Percentiles rank a stretch among this genome's conserved stretches.
Conservation (phyloP, 2,329 filamentous ascomycete species). For the Phaeosphaeriaceae sp. region DNA sequence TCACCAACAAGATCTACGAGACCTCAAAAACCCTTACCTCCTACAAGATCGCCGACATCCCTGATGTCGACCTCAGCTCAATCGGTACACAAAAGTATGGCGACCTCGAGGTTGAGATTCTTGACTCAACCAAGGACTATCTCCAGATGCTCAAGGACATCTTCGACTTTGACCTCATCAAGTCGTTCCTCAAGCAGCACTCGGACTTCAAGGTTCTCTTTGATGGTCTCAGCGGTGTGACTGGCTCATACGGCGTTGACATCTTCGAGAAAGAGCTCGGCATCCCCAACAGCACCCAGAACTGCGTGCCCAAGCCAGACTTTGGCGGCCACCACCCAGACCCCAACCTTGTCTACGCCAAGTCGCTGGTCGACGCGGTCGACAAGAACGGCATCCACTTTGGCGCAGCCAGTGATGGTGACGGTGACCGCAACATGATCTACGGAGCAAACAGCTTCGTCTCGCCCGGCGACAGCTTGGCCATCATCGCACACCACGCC, state of each 20-base stretch:
- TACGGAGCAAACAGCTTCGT: conserved; percentile 97
- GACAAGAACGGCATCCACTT: conserved; percentile 93
- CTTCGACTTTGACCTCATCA: conserved; percentile 97
- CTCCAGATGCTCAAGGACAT: conserved; percentile 96
- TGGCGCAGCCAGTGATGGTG: conserved; percentile 93
- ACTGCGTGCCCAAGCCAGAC: conserved; percentile 90
- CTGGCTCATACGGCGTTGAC: conserved; percentile 90
- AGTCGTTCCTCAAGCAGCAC: conserved; percentile 86
- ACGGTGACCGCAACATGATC: conserved; percentile 99
- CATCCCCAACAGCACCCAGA: conserved; percentile 81
- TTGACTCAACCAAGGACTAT: conserved; percentile 93
- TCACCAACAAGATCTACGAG: conserved; percentile 98
- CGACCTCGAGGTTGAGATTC: conserved; percentile 88
- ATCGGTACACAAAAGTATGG: conserved; percentile 88
- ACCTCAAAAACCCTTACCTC: conserved; percentile 86
- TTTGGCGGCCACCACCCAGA: conserved; percentile 98
- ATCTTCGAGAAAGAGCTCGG: conserved; percentile 96
- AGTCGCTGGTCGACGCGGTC: conserved; percentile 91
- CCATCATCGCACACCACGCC: conserved; percentile 97
- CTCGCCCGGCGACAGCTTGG: conserved; percentile 94
- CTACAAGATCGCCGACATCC: conserved; percentile 90
- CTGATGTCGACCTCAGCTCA: conserved; percentile 81
- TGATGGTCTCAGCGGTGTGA: conserved; percentile 92
- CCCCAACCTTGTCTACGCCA: conserved; percentile 96
- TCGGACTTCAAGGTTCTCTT: conserved; percentile 96